These are phyloP conservation scores for Vitis hybrid DNA, from an alignment of 177 flowering plant genomes.

Conservation along the genomic window DNA sequence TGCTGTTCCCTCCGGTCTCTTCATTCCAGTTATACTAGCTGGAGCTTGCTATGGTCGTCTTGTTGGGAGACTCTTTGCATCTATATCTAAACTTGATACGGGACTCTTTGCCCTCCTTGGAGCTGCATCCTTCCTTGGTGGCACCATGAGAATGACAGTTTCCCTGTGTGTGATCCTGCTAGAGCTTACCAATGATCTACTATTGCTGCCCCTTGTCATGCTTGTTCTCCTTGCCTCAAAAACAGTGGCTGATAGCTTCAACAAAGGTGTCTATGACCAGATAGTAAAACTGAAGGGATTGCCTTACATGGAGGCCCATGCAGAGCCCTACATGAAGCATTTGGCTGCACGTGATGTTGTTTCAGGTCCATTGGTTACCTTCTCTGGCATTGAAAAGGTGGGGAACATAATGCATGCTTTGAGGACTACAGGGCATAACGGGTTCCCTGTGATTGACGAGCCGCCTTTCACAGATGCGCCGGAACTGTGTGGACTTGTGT, in stretches of 20 bases:
- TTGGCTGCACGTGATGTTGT: constrained; percentile 41
- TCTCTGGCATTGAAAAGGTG: constrained; percentile 47
- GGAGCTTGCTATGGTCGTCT: constrained; percentile 52
- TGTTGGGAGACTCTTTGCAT: constrained; percentile 31
- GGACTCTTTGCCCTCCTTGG: constrained; percentile 50
- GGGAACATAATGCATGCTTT: constrained; percentile 35
- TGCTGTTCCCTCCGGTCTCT: constrained; percentile 52
- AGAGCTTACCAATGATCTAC: constrained; percentile 49
- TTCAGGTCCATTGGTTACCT: constrained; percentile 38
- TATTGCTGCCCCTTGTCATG: constrained; percentile 47
- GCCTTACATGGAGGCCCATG: constrained; percentile 48
- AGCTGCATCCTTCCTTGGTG: constrained; percentile 60
- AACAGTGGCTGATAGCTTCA: constrained; percentile 47
- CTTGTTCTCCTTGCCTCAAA: constrained; percentile 47
- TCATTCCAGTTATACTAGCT: constrained; percentile 49
- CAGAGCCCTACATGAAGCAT: constrained; percentile 50
- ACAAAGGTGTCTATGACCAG: constrained; percentile 48
- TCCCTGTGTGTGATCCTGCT: constrained; percentile 47
- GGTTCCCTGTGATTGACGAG: constrained; percentile 48
- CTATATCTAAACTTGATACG: constrained; percentile 29
- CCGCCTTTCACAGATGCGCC: constrained; percentile 39
- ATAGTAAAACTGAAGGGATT: constrained; percentile 48
- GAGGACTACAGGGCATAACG: constrained; percentile 39
- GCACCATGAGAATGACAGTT: constrained; percentile 59
- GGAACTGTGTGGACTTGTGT: constrained; percentile 39